phyloP scores from a whole-genome alignment of 805 yeast genomes.

The Nakazawaea wickerhamii region DNA sequence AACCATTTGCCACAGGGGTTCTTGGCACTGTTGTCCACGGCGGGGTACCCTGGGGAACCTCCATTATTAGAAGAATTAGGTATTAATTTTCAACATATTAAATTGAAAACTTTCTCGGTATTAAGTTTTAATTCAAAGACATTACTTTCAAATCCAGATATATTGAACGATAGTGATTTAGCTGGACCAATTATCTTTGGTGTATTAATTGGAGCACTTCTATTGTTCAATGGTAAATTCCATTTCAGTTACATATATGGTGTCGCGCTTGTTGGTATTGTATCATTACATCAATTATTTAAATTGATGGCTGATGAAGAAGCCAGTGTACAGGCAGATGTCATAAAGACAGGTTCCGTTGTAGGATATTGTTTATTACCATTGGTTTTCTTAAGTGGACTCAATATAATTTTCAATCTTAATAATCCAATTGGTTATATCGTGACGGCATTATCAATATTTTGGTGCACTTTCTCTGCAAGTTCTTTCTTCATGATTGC shows the following conservation, averaged over 20 bases:
- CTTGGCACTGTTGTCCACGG: conserved; percentile 86
- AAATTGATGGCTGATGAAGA: conserved; percentile 75
- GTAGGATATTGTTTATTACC: conserved; percentile 93
- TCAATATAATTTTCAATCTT: conserved; percentile 61
- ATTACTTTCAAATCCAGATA: conserved; percentile 55
- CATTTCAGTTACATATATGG: conserved; percentile 98
- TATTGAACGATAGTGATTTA: conserved; percentile 82
- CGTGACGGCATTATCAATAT: conserved; percentile 58
- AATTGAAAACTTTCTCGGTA: conserved; percentile 78
- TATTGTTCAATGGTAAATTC: conserved; percentile 84
- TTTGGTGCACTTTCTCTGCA: conserved; percentile 91
- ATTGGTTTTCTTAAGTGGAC: conserved; percentile 67
- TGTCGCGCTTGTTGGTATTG: conserved; percentile 86
- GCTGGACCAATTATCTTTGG: conserved; percentile 95
- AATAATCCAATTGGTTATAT: conserved; percentile 73
- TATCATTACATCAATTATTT: conserved; percentile 77
- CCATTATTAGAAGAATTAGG: conserved; percentile 91
- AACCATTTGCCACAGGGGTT: conserved; percentile 61
- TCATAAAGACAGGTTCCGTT: conserved; percentile 78
- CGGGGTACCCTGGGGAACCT: conserved; percentile 94
- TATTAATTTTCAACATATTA: conserved; percentile 83
- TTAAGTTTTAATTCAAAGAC: conserved; percentile 61
- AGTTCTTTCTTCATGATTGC: conserved; percentile 90
- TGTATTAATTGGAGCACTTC: conserved; percentile 74
- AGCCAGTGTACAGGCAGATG: conserved; percentile 32